Conservation (phyloP, 352 stramenopile genomes). For the Phytophthora cryptogea region DNA sequence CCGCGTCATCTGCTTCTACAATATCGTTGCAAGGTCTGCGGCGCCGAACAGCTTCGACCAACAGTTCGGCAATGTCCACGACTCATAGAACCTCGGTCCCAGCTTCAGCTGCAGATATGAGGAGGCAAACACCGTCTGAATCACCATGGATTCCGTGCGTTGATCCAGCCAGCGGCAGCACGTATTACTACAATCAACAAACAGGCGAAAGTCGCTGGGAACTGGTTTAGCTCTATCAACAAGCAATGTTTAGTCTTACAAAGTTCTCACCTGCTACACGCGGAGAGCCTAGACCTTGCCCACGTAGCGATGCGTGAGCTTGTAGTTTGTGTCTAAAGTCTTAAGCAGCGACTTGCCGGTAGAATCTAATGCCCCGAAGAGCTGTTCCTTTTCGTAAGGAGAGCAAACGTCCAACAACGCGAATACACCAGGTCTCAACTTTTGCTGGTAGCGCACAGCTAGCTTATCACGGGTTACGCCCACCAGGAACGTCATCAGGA, state of each 20-base stretch:
- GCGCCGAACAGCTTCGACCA: slow-evolving; percentile 13
- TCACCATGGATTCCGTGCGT: slow-evolving; percentile 63
- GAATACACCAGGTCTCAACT: slow-evolving; percentile 75
- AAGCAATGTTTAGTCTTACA: slow-evolving; percentile 35
- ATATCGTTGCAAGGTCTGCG: slow-evolving; percentile 29
- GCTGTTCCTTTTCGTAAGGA: slow-evolving; percentile 83
- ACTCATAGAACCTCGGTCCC: slow-evolving; percentile 8
- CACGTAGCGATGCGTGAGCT: slow-evolving; percentile 84
- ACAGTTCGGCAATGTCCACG: slow-evolving; percentile 21
- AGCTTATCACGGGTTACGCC: slow-evolving; percentile 67
- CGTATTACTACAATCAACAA: slow-evolving; percentile 78
- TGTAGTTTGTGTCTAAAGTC: slow-evolving; percentile 84
- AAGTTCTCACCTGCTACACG: slow-evolving; percentile 21
- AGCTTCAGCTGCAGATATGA: slow-evolving; percentile 5
- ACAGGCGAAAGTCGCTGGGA: slow-evolving; percentile 79
- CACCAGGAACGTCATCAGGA: slow-evolving; percentile 72
- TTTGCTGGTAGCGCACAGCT: slow-evolving; percentile 60
- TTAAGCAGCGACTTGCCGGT: slow-evolving; percentile 88
- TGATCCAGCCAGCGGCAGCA: slow-evolving; percentile 51
- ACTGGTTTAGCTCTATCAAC: slow-evolving; percentile 24
- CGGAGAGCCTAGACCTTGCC: slow-evolving; percentile 73
- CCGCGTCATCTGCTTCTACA: slow-evolving; percentile 34
- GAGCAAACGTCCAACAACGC: slow-evolving; percentile 86
- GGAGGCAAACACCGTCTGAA: slow-evolving; percentile 7
- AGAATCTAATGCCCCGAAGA: slow-evolving; percentile 80